A percentile compares a stretch with the other conserved stretches of the same genome.
These are phyloP conservation scores for Dendrocalamus sinicus DNA, from an alignment of 176 grass and related monocot genomes.

Conservation along the genomic window DNA sequence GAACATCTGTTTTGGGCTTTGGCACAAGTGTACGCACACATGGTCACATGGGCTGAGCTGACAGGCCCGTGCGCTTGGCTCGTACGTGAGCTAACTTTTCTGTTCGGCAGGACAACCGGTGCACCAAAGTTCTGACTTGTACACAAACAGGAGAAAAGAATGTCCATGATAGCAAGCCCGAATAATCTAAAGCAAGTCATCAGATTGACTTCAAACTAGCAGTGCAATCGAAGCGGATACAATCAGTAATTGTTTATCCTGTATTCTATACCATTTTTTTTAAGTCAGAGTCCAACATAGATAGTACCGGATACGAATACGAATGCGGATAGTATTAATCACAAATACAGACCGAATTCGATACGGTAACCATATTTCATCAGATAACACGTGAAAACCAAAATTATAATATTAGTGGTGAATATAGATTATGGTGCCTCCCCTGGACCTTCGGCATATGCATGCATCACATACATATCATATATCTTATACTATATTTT, in stretches of 20 bases:
- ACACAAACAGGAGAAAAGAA: neutral
- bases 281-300: accelerated
- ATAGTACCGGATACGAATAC: too few species aligned
- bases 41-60: neutral
- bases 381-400: too few species aligned
- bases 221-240: too few species aligned
- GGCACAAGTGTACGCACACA: neutral
- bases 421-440: too few species aligned
- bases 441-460: too few species aligned
- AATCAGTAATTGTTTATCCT: too few species aligned
- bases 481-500: neutral
- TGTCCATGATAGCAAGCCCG: neutral
- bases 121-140: neutral
- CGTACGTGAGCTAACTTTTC: neutral
- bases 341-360: too few species aligned
- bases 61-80: neutral
- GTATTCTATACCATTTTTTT: too few species aligned
- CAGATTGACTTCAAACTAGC: neutral
- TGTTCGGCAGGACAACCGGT: neutral
- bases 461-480: too few species aligned
- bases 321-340: too few species aligned
- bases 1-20: neutral
- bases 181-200: neutral
- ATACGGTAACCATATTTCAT: too few species aligned
- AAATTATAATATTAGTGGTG: too few species aligned